Base-by-base conservation (phyloP, 805 yeast genomes). In the Wickerhamiella shivajii region DNA sequence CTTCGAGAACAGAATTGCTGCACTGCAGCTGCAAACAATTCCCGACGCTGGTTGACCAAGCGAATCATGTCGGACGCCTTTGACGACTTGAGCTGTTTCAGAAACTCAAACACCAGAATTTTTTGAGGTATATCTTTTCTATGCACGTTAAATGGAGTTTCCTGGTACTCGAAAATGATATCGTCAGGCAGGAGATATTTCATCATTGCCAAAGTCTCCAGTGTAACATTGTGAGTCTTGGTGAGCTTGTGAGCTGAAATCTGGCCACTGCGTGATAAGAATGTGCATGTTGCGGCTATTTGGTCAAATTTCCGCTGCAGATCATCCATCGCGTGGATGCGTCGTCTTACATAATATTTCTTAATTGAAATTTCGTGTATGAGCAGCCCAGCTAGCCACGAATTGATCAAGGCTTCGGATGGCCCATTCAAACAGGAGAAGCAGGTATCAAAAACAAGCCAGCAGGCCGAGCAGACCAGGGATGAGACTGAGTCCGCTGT, bases 151-250 rank as follows among this genome's bases (percentile, higher is more conserved):
- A 68, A 64, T 14, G 71, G 54, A 29, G 67, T 83, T 51, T 85
- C 94, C 27, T 77, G 73, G 50, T 79, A 85, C 32, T 72, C 78
- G 46, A 74, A 74, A 2, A 71, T 57, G 9, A 79, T 68, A 31
- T 78, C 87, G 18, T 66, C 59, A 0, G 93, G 93, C 2, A 79
- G 51, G 6, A 84, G 46, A 6, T 59, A 64, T 28, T 63, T 67
- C 20, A 85, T 63, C 37, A 64, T 61, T 1, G 92, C 79, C 22
- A 77, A 63, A 50, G 81, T 93, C 7, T 61, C 53, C 8, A 55
- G 47, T 1, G 31, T 32, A 11, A 52, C 24, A 12, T 39, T 70
- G 6, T 70, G 68, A 1, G 77, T 30, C 9, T 21, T 21, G 11
- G 18, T 25, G 11, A 44, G 31, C 20, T 44, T 40, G 14, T 25